Evolutionary conservation across 106 monocot genomes (phyloP), one percentile per base, ranked within the genome.

Genomic region (Allium sativum): DNA sequence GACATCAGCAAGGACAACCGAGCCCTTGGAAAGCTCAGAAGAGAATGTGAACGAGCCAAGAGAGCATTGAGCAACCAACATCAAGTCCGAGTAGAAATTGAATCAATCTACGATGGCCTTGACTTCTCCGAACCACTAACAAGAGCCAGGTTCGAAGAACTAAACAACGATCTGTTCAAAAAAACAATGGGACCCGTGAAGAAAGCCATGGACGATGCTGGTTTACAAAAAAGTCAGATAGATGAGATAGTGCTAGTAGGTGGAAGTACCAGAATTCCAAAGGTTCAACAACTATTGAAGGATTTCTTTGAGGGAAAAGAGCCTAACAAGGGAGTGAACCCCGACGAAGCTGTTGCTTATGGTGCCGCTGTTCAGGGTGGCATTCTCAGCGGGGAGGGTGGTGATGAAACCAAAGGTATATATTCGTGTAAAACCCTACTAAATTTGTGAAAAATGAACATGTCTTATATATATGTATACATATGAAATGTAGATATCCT

Each of bases 1-100:
- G 78, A 78, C 57, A 78, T 68, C 58, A 78, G 78, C 72, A 78
- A 68, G 56, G 78, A 72, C 58, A 78, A 72, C 58, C 19, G 68
- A 3, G 78, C 78, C 11, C 78, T 78, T 19, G 78, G 68, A 8
- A 78, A 78, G 58, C 64, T 78, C 7, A 78, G 78, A 21, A 72
- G 78, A 62, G 78, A 78, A 46, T 14, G 42, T 22, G 78, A 78
- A 41, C 72, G 72, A 13, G 72, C 78, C 17, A 78, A 78, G 78
- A 71, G 77, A 55, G 71, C 76, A 7, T 22, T 77, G 66, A 71
- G 71, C 53, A 71, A 66, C 40, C 75, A 76, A 57, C 75, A 76
- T 40, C 69, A 76, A 20, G 75, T 76, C 46, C 69, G 70, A 1
- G 65, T 76, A 21, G 75, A 70, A 53, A 76, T 76, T 9, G 75